These are phyloP conservation scores for Exophiala calicioides DNA, from an alignment of 2,329 filamentous ascomycete species.

Conservation along the genomic window DNA sequence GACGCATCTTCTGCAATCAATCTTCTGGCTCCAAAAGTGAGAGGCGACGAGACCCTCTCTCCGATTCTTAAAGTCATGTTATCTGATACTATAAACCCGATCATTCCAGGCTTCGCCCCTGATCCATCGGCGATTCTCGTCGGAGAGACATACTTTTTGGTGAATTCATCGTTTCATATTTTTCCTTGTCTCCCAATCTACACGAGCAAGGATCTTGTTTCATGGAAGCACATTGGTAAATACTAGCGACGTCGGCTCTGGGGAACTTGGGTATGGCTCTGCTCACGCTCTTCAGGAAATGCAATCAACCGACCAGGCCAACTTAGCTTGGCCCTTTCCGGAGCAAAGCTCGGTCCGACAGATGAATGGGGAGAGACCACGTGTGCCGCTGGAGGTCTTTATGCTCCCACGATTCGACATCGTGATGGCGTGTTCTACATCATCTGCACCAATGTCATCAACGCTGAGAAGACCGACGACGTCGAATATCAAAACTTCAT, in stretches of 20 bases:
- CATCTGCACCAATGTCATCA: conserved; percentile 48
- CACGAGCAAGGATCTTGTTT: conserved; percentile 51
- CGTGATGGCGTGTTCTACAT: conserved; percentile 50
- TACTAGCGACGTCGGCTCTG: no score
- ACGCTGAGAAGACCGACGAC: conserved; percentile 47
- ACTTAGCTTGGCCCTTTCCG: background rate
- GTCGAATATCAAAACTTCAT: conserved; percentile 58
- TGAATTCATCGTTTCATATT: conserved; percentile 64
- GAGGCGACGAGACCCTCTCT: no score
- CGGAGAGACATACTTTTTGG: conserved; percentile 57
- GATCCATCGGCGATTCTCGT: conserved; percentile 60
- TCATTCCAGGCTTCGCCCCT: conserved; percentile 62
- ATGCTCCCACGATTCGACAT: conserved; percentile 46
- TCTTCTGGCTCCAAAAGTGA: no score
- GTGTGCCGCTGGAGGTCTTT: conserved; percentile 8
- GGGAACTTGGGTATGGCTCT: no score
- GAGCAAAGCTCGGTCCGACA: background rate
- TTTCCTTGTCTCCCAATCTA: conserved; percentile 65
- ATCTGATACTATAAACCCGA: no score
- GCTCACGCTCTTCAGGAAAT: no score
- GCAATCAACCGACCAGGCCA: conserved; percentile 37
- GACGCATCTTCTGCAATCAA: no score
- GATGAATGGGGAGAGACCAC: background rate
- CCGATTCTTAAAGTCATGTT: no score
- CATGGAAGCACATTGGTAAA: conserved; percentile 40